Evolutionary conservation across 768 basidiomycete genomes (phyloP).

Genomic region (Trametes cingulata): DNA sequence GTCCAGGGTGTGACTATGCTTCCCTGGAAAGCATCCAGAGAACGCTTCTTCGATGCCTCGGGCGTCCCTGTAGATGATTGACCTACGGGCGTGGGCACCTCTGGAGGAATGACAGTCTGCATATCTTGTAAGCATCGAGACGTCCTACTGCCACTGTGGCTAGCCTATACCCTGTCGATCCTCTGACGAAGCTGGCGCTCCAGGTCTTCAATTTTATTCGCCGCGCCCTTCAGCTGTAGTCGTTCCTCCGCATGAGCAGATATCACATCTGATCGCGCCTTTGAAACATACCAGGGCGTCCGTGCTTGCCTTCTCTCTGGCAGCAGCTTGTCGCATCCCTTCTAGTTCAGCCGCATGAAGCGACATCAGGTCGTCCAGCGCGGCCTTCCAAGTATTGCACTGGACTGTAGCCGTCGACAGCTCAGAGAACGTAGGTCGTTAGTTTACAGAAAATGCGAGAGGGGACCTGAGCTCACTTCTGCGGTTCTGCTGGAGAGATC

Average conservation of each 20-base stretch:
- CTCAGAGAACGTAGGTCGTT: too few species aligned
- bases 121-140: too few species aligned
- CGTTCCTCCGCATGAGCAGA: too few species aligned
- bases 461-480: too few species aligned
- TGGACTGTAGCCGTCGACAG: not conserved
- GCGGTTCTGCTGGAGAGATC: too few species aligned
- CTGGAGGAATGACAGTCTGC: too few species aligned
- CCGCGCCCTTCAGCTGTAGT: not conserved
- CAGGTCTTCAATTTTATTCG: slow-evolving; percentile 12
- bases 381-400: slow-evolving; percentile 9
- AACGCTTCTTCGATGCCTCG: not conserved
- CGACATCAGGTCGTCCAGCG: not conserved
- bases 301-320: not conserved
- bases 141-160: too few species aligned
- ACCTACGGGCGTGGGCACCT: too few species aligned
- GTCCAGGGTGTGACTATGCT: too few species aligned
- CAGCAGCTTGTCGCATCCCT: not conserved
- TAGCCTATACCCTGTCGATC: not conserved
- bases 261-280: too few species aligned
- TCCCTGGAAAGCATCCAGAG: not conserved
- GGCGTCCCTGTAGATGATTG: too few species aligned
- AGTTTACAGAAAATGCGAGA: not conserved
- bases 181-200: not conserved
- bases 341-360: slow-evolving; percentile 1
- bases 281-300: not conserved